Evolutionary conservation across 345 rosid species (phyloP).

Genomic region (Trapa incisa): DNA sequence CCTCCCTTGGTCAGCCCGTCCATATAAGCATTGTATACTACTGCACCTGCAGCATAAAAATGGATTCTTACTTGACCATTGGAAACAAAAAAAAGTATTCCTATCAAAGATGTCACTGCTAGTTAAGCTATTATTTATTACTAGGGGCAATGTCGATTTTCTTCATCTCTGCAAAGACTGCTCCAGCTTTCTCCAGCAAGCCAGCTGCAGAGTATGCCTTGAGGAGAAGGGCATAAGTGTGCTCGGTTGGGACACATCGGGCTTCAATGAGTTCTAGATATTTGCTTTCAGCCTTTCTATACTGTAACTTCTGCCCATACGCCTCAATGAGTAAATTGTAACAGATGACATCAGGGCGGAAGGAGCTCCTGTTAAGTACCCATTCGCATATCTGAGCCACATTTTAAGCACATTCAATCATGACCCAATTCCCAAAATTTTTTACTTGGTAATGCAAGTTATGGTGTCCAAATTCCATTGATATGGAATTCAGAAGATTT

Average conservation of each 20-base stretch:
- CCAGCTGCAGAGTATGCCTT: conserved; percentile 64
- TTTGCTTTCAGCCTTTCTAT: conserved; percentile 52
- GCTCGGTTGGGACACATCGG: conserved; percentile 73
- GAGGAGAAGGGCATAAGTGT: conserved; percentile 78
- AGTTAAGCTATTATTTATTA: conserved; percentile 13
- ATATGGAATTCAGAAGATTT: too few species aligned
- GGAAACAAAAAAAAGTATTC: not conserved
- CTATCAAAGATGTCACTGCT: not conserved
- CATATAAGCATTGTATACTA: conserved; percentile 69
- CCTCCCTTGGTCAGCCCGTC: conserved; percentile 75
- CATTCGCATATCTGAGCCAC: conserved; percentile 63
- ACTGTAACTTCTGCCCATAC: conserved; percentile 53
- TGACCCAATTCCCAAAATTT: not conserved
- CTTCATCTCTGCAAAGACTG: conserved; percentile 65
- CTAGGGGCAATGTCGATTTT: conserved; percentile 63
- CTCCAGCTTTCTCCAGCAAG: conserved; percentile 53
- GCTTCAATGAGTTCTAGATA: conserved; percentile 70
- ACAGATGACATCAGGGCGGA: conserved; percentile 68
- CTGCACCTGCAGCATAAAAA: conserved; percentile 32
- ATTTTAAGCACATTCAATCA: not conserved
- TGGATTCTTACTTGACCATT: not conserved
- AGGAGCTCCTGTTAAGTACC: conserved; percentile 71
- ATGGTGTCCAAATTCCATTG: too few species aligned
- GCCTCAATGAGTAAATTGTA: conserved; percentile 88
- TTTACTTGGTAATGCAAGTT: not conserved